Evolutionary conservation across 2,329 filamentous ascomycete genomes (phyloP).

Genomic region (Paraphaeosphaeria sporulosa): DNA sequence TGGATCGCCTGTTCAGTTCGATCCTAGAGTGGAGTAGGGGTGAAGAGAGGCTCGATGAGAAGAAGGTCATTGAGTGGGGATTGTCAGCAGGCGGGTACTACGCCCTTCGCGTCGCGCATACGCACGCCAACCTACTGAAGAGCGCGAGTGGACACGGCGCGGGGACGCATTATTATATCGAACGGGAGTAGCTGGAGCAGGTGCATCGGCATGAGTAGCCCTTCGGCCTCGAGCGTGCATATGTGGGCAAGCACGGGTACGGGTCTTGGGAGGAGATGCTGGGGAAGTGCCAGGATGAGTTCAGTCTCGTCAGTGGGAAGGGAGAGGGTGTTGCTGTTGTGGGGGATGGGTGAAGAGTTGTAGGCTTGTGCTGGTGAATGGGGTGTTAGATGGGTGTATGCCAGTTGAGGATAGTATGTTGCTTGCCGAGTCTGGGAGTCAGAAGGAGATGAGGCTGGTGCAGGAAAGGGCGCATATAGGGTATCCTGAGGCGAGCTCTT

Average conservation of each 20-base stretch:
- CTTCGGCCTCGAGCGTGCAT: constrained; percentile 61
- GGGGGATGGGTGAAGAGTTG: constrained; percentile 51
- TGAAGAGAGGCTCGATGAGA: constrained; percentile 56
- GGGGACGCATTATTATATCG: constrained; percentile 66
- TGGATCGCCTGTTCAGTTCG: constrained; percentile 61
- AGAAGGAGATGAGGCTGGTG: constrained; percentile 60
- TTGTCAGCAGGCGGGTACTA: constrained; percentile 67
- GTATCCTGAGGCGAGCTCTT: constrained; percentile 2
- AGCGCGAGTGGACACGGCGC: constrained; percentile 63
- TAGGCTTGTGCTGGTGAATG: constrained; percentile 63
- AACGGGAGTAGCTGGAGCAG: constrained; percentile 60
- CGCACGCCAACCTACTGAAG: constrained; percentile 57
- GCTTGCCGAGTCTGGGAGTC: constrained; percentile 58
- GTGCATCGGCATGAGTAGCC: constrained; percentile 65
- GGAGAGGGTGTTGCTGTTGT: constrained; percentile 55
- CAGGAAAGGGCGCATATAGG: constrained; percentile 57
- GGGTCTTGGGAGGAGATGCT: constrained; percentile 52
- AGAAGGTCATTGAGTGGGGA: constrained; percentile 61
- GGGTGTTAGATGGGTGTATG: constrained; percentile 66
- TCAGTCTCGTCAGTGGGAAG: constrained; percentile 61
- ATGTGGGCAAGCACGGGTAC: constrained; percentile 56
- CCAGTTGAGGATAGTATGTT: constrained; percentile 66
- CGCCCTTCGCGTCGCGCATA: constrained; percentile 64
- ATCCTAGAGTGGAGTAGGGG: constrained; percentile 60
- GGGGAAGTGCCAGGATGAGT: constrained; percentile 57